A percentile compares a stretch with the other conserved stretches of the same genome.
Conservation (phyloP, 371 early-diverging fungal genomes). For the Ordospora pajunii region DNA sequence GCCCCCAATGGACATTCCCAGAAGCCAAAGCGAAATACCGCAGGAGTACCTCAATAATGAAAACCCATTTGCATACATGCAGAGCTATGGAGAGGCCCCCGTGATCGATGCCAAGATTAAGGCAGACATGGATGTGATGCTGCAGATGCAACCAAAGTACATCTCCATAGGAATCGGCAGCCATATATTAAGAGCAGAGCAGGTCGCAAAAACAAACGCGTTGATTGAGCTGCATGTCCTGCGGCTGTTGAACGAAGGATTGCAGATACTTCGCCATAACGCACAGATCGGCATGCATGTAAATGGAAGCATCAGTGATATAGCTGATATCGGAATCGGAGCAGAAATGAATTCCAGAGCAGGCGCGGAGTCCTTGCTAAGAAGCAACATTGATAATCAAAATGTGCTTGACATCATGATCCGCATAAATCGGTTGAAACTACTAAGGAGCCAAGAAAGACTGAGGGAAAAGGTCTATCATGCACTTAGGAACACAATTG, state of each 20-base stretch:
- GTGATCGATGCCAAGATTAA: constrained; percentile 19
- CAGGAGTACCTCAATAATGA: constrained; percentile 48
- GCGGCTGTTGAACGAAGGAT: constrained; percentile 23
- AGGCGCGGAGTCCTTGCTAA: background rate
- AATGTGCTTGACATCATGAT: constrained; percentile 35
- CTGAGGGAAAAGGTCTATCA: constrained; percentile 43
- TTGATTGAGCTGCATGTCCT: constrained; percentile 13
- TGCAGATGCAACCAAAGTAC: constrained; percentile 46
- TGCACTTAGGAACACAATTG: constrained; percentile 30
- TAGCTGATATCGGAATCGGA: background rate
- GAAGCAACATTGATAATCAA: background rate
- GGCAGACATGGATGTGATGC: constrained; percentile 27
- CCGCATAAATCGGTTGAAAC: constrained; percentile 31
- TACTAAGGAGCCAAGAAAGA: constrained; percentile 45
- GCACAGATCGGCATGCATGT: background rate
- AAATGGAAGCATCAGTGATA: background rate
- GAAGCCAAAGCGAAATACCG: constrained; percentile 22
- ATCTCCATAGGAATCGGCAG: constrained; percentile 20
- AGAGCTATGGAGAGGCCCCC: constrained; percentile 21
- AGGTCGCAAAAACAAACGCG: background rate
- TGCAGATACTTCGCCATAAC: constrained; percentile 10
- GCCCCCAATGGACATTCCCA: background rate
- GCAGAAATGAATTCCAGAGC: background rate
- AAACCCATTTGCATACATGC: constrained; percentile 47
- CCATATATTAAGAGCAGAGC: constrained; percentile 21